Evolutionary conservation across 208 protist species (phyloP), one percentile per base, ranked within the genome.

Genomic region (Acanthamoeba culbertsoni): DNA sequence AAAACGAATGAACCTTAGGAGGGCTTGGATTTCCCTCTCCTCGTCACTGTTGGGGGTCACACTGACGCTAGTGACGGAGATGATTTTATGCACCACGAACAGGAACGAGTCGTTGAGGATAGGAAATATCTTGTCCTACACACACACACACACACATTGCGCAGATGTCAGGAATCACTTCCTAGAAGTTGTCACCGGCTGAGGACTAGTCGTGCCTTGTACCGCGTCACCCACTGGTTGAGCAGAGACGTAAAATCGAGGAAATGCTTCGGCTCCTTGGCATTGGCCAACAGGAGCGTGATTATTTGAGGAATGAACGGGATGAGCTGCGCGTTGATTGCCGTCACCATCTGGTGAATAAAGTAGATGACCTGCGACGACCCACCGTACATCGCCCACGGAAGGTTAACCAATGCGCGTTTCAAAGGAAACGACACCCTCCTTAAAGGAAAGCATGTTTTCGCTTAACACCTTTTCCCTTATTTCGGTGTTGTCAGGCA

Each of bases 291-390:
- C n/a, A 90, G 82, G 28, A 68, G 48, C 4, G 28, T 45, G 23
- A 46, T 90, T 23, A 40, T 90, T 68, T 68, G 82, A 2, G 82
- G 82, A 20, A 90, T 90, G 57, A 90, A 90, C 31, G 82, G 82
- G 51, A 90, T 65, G 57, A 90, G 48, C 37, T 71, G 57, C 51
- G 48, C 16, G 40, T 68, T 68, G 57, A 90, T 90, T 40, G 82
- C 53, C 35, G 82, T 90, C 40, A 90, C 82, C 82, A 90, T 90
- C 23, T 65, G 82, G 57, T 90, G 82, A 90, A 90, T 90, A 51
- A 90, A 90, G 26, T 51, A 90, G 16, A 68, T 65, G 35, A 65
- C 51, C 79, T 88, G 45, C 26, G 55, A 55, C 18, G 48, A 55
- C 48, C 12, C 48, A 55, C 55, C 55, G 31, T n/a, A n/a, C 55